A percentile compares a stretch with the other conserved stretches of the same genome.
Conservation (phyloP, 2,329 filamentous ascomycete species). For the Mariannaea elegans region DNA sequence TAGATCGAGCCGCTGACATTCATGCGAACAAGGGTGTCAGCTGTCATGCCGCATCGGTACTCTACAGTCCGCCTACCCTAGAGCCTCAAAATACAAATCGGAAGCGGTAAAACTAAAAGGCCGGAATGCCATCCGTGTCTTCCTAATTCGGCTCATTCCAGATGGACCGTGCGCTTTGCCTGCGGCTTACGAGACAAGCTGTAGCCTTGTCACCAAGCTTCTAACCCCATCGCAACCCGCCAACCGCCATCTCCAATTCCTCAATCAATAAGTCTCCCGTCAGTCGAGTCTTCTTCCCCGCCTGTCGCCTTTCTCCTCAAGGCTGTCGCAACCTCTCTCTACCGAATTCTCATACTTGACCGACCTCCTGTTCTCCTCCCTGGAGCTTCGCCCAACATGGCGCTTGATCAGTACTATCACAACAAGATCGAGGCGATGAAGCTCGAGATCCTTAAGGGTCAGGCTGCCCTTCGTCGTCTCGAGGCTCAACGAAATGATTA, state of each 20-base stretch:
- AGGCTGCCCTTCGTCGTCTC: constrained; percentile 91
- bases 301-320: not conserved
- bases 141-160: constrained; percentile 15
- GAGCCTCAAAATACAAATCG: constrained; percentile 11
- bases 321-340: constrained; percentile 24
- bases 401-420: constrained; percentile 98
- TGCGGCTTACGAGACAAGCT: constrained; percentile 47
- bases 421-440: constrained; percentile 99
- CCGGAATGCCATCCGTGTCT: constrained; percentile 18
- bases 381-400: constrained; percentile 71
- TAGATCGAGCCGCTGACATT: not conserved
- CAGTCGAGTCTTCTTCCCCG: not conserved
- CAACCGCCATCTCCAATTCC: constrained; percentile 21
- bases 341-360: not conserved
- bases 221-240: constrained; percentile 41
- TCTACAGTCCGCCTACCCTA: constrained; percentile 28
- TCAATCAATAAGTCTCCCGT: not conserved
- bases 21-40: not conserved
- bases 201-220: constrained; percentile 47
- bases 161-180: constrained; percentile 35
- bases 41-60: not conserved
- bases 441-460: constrained; percentile 99
- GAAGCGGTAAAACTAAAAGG: constrained; percentile 30
- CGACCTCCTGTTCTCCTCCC: constrained; percentile 8
- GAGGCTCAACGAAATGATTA: constrained; percentile 99